Evolutionary conservation across 345 rosid genomes (phyloP), one percentile per base, ranked within the genome.

Genomic region (Dovyalis caffra): DNA sequence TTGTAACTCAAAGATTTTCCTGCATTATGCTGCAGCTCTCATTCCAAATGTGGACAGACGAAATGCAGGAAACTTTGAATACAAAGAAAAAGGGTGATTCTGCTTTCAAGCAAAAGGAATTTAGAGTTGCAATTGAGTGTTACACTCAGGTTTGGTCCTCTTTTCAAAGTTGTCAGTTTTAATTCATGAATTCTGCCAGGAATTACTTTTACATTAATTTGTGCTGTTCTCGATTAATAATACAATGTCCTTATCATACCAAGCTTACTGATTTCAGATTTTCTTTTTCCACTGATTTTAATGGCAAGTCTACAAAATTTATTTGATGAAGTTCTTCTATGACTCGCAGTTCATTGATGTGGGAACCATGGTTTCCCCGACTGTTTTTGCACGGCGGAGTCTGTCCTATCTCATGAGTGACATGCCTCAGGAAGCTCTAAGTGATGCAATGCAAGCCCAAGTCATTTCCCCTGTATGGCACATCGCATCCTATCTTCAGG

Each of bases 21-120:
- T 58, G 15, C 28, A 25, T 73, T 71, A 45, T 38, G 33, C 43
- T 71, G 73, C 91, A 95, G 97, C 99, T 95, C 64, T 92, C 99
- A 7, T 95, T 95, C 88, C 97, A 95, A 74, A 92, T 95, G 95
- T 92, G 97, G 99, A 95, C 97, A 23, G 89, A 92, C 79, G 95
- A 95, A 84, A 92, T 92, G 99, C 91, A 89, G 77, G 97, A 92
- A 78, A 92, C 94, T 6, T 75, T 91, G 47, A 91, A 85, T 69
- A 85, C 82, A n/a, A 91, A 91, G 97, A 95, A 95, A 81, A 90
- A 85, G 83, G 97, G 98, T 23, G 98, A 95, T 84, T 86, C 77
- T 77, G 93, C 98, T 73, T 95, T 95, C 78, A 83, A 89, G 76
- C 91, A 90, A 83, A 95, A 86, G 76, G 92, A 91, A 60, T 88